Evolutionary conservation across 1,284 basidiomycete genomes (phyloP).

Genomic region (Ustilago loliicola): DNA sequence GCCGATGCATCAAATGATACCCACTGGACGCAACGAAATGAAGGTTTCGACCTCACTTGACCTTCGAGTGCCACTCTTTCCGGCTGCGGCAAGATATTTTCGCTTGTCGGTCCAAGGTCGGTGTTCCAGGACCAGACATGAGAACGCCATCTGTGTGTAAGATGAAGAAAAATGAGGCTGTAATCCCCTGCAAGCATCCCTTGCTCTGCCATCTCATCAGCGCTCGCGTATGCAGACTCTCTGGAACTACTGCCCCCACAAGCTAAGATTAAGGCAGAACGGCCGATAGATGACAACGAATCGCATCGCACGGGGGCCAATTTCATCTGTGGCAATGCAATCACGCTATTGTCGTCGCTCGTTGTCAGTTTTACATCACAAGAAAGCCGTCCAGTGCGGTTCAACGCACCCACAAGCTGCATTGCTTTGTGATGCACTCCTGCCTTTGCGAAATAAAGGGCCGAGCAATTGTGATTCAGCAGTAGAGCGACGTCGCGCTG

Average conservation of each 20-base stretch:
- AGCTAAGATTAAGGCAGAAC: too few relatives aligned
- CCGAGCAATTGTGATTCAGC: background rate
- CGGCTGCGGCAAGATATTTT: background rate
- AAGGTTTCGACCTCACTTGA: slow-evolving; percentile 1
- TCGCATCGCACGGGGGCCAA: background rate
- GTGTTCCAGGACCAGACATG: too few relatives aligned
- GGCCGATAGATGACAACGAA: background rate
- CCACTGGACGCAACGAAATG: slow-evolving; percentile 23
- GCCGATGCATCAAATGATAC: slow-evolving; percentile 14
- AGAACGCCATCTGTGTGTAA: background rate
- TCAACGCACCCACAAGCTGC: background rate
- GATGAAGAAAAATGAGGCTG: background rate
- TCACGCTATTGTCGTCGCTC: background rate
- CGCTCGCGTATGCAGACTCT: background rate
- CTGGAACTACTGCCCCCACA: background rate
- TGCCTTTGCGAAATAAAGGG: slow-evolving; percentile 1
- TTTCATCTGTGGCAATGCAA: background rate
- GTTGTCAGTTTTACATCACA: background rate
- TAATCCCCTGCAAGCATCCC: too few relatives aligned
- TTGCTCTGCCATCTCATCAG: background rate
- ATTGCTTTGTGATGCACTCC: background rate
- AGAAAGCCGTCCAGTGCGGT: background rate
- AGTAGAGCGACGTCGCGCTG: background rate
- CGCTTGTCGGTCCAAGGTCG: background rate
- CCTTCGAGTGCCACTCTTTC: background rate